phyloP scores from a whole-genome alignment of 176 grass and related monocot genomes.

The Eremochloa ophiuroides region DNA sequence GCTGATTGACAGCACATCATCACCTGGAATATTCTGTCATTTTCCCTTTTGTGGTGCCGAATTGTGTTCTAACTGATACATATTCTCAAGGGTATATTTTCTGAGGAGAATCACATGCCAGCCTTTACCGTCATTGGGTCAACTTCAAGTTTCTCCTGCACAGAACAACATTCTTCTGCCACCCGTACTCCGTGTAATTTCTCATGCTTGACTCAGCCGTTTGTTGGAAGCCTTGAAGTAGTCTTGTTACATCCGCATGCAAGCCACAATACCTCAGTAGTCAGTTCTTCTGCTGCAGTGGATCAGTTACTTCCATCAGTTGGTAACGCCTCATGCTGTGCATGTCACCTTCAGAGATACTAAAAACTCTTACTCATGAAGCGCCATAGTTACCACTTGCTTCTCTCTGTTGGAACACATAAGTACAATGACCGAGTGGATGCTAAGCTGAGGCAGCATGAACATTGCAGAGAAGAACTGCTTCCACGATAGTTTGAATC shows the following conservation, averaged over 20 bases:
- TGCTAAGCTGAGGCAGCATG: background rate
- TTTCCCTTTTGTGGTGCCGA: background rate
- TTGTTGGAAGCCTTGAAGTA: slow-evolving; percentile 19
- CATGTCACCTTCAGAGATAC: background rate
- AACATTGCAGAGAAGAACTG: slow-evolving; percentile 10
- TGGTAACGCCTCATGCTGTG: background rate
- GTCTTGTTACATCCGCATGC: background rate
- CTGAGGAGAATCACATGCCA: background rate
- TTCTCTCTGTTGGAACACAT: background rate
- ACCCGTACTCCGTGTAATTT: background rate
- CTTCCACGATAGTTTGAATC: background rate
- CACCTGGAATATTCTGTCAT: slow-evolving; percentile 6
- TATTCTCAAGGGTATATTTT: background rate
- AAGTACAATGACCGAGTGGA: background rate
- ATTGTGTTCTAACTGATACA: background rate
- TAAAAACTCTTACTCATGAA: background rate
- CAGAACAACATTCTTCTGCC: background rate
- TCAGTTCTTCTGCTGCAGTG: background rate
- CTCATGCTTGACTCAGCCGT: background rate
- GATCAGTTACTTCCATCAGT: background rate
- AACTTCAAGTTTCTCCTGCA: background rate
- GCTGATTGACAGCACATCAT: slow-evolving; percentile 8
- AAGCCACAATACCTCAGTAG: background rate
- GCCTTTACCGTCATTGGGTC: background rate
- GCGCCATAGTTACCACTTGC: background rate